A percentile compares a stretch with the other conserved stretches of the same genome.
phyloP scores from a whole-genome alignment of 179 eudicot genomes.

The Patellifolia procumbens region DNA sequence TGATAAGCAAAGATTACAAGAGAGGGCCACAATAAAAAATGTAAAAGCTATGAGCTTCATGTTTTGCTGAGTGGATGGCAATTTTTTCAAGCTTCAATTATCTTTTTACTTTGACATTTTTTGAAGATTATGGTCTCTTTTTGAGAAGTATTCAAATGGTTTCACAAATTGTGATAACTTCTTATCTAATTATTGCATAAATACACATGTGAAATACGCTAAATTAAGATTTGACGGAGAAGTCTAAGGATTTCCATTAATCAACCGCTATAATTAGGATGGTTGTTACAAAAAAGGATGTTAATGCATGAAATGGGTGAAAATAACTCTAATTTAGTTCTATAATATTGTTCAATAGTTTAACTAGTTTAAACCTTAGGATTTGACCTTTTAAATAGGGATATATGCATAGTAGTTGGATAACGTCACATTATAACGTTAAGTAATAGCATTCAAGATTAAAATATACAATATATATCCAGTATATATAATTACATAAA shows the following conservation, averaged over 20 bases:
- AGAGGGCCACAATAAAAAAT: conserved; percentile 18
- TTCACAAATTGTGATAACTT: neutral
- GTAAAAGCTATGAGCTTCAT: conserved; percentile 24
- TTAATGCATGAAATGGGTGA: neutral
- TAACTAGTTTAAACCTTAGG: neutral
- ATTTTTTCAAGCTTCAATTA: neutral
- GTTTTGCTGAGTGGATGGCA: neutral
- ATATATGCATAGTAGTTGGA: neutral
- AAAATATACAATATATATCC: too few species aligned
- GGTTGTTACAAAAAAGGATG: neutral
- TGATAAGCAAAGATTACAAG: conserved; percentile 8
- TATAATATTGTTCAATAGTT: neutral
- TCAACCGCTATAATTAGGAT: conserved; percentile 14
- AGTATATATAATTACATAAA: too few species aligned
- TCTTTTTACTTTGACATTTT: neutral
- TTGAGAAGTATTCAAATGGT: neutral
- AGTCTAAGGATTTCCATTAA: conserved; percentile 23
- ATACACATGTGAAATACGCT: neutral
- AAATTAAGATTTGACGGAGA: conserved; percentile 25
- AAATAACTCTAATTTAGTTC: neutral
- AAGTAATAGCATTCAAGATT: neutral
- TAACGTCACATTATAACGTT: neutral
- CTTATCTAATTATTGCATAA: conserved; percentile 10
- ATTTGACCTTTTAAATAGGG: neutral
- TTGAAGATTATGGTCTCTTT: neutral